Conservation (phyloP, 2,329 filamentous ascomycete genomes). For the Pestalotiopsis sp. region DNA sequence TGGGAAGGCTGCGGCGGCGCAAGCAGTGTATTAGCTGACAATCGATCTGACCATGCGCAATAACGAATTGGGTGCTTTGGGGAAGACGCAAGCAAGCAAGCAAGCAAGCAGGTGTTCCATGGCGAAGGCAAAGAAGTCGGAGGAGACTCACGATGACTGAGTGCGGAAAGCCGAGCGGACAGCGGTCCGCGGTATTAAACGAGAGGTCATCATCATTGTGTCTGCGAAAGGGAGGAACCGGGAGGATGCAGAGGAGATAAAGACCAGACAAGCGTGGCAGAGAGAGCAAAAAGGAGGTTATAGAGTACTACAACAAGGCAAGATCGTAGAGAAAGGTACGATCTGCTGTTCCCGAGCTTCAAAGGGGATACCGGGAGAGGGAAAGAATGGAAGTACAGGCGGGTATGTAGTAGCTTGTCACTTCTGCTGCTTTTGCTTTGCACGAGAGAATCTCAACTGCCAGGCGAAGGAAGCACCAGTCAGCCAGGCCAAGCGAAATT, state of each 20-base stretch:
- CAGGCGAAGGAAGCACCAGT: not conserved
- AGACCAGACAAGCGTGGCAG: not conserved
- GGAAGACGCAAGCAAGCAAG: constrained; percentile 10
- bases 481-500: constrained; percentile 16
- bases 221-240: constrained; percentile 18
- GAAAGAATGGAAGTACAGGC: too few relatives aligned
- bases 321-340: not conserved
- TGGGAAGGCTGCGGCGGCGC: constrained; percentile 44
- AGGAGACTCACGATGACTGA: constrained; percentile 50
- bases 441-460: not conserved
- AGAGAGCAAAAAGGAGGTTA: not conserved
- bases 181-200: constrained; percentile 61
- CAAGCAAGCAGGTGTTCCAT: constrained; percentile 9
- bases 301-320: constrained; percentile 13
- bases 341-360: not conserved
- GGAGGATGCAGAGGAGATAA: constrained; percentile 5
- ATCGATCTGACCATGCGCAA: not conserved
- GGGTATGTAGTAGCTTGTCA: not conserved
- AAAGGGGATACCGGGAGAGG: too few relatives aligned
- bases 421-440: not conserved
- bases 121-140: not conserved
- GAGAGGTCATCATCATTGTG: constrained; percentile 62
- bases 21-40: not conserved
- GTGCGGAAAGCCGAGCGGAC: constrained; percentile 57
- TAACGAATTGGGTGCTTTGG: constrained; percentile 11